Evolutionary conservation across 768 basidiomycete genomes (phyloP), one percentile per base, ranked within the genome.

Genomic region (Porphyrellus cyaneotinctus): DNA sequence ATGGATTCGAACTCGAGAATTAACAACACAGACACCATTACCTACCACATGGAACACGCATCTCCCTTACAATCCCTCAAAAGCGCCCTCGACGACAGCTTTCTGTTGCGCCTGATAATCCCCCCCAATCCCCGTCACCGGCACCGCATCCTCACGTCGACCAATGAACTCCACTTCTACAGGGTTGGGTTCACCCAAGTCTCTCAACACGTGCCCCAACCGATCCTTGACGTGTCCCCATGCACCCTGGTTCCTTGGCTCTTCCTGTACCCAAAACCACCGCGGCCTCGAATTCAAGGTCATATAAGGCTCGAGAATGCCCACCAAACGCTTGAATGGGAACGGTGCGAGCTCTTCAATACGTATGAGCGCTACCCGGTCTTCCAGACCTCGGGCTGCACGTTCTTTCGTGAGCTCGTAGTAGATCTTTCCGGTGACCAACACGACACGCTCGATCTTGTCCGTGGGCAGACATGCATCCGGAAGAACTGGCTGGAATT

Each of bases 261-360:
- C 93, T 63, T 95, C 93, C 65, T 97, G 93, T 17, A 90, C 73
- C 83, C 88, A 95, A 9, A 78, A 41, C 60, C 58, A 70, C 24
- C 58, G 68, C 1, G 43, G 28, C n/a, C 26, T 37, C 30, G 79
- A 63, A 47, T 82, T 77, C 4, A 70, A 77, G 17, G 63, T 53
- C 0, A 62, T 41, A 60, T 88, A 90, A 3, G 67, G 57, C 36
- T 58, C 43, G 30, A 95, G 67, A 1, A 73, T 72, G 4, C 72
- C 61, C 4, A 66, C 63, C 0, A 94, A 70, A 22, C 72, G 71
- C 0, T 64, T 51, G 66, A 90, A 92, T 0, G 94, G 93, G 81
- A 97, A 95, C 0, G 93, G 94, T 8, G 84, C 81, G 3, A 95
- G 75, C 64, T 95, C 93, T 64, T 95, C 91, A 38, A 92, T 62